These are phyloP conservation scores for Kluyveromyces starmeri DNA, from an alignment of 805 yeast genomes.

Conservation along the genomic window DNA sequence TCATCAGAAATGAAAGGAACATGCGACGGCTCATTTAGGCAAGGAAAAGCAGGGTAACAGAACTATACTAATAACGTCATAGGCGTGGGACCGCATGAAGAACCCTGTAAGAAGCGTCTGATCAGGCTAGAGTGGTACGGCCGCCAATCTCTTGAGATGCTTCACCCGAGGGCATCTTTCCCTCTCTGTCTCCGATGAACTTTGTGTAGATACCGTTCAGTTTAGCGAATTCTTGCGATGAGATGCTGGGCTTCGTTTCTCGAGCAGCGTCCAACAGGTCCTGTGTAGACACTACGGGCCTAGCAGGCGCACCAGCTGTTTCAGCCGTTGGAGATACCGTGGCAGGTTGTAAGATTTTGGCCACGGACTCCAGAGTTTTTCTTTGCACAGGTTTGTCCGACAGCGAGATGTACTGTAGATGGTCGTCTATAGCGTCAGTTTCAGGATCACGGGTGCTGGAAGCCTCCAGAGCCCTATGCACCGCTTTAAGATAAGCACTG, in stretches of 20 bases:
- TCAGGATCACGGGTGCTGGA: slow-evolving; percentile 30
- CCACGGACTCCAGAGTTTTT: neutral
- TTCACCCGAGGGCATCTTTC: slow-evolving; percentile 80
- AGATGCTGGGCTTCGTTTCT: slow-evolving; percentile 87
- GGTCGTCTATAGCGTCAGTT: neutral
- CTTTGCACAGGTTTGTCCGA: slow-evolving; percentile 14
- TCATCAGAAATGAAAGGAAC: too few species aligned
- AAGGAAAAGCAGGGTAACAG: neutral
- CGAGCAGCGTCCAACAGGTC: slow-evolving; percentile 55
- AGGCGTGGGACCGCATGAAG: too few species aligned
- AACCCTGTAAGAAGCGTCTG: too few species aligned
- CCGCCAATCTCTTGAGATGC: slow-evolving; percentile 79
- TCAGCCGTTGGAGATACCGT: neutral
- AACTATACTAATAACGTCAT: too few species aligned
- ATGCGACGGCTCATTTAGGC: too few species aligned
- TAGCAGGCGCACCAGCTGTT: slow-evolving; percentile 2
- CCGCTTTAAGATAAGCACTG: slow-evolving; percentile 84
- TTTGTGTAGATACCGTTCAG: slow-evolving; percentile 55
- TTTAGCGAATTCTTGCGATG: slow-evolving; percentile 57
- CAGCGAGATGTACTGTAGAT: slow-evolving; percentile 31
- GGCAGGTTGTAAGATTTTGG: slow-evolving; percentile 1
- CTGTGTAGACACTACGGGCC: slow-evolving; percentile 38
- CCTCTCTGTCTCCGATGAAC: slow-evolving; percentile 72
- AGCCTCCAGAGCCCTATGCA: slow-evolving; percentile 54
- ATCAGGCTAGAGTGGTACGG: slow-evolving; percentile 68